Conservation (phyloP, 805 yeast species). For the Torulaspora microellipsoides region DNA sequence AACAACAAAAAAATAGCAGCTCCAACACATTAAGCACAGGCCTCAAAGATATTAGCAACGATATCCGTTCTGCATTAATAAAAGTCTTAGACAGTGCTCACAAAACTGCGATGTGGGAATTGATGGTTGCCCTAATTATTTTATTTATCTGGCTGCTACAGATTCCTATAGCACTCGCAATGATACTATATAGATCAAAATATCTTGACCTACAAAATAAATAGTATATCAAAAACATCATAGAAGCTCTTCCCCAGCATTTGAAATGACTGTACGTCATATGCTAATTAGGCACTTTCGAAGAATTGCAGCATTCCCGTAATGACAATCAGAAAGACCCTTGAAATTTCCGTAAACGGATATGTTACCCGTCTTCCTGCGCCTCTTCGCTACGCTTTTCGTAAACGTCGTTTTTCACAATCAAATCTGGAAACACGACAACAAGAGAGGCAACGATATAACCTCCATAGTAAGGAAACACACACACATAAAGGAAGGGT, state of each 20-base stretch:
- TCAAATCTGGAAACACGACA: too few relatives aligned
- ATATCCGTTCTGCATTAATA: conserved; percentile 12
- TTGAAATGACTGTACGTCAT: too few relatives aligned
- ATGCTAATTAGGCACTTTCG: too few relatives aligned
- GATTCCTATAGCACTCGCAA: conserved; percentile 36
- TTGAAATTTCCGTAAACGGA: background rate
- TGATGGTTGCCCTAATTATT: conserved; percentile 43
- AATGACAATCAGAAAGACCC: background rate
- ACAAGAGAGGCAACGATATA: too few relatives aligned
- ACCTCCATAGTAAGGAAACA: too few relatives aligned
- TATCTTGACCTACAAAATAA: too few relatives aligned
- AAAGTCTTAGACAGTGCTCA: conserved; percentile 11
- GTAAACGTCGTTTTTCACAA: too few relatives aligned
- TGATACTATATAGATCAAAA: conserved; percentile 4
- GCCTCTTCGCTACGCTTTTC: background rate
- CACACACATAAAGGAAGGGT: too few relatives aligned
- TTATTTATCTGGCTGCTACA: conserved; percentile 48
- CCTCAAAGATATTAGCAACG: conserved; percentile 4
- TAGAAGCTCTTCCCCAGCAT: too few relatives aligned
- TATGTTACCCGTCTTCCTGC: background rate
- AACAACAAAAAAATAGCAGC: conserved; percentile 9
- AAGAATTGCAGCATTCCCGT: too few relatives aligned
- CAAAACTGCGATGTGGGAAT: conserved; percentile 41
- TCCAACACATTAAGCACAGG: conserved; percentile 4
- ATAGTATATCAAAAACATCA: too few relatives aligned